Evolutionary conservation across 2,329 filamentous ascomycete genomes (phyloP), one percentile per base, ranked within the genome.

Genomic region (Aspergillus pseudoviridinutans): DNA sequence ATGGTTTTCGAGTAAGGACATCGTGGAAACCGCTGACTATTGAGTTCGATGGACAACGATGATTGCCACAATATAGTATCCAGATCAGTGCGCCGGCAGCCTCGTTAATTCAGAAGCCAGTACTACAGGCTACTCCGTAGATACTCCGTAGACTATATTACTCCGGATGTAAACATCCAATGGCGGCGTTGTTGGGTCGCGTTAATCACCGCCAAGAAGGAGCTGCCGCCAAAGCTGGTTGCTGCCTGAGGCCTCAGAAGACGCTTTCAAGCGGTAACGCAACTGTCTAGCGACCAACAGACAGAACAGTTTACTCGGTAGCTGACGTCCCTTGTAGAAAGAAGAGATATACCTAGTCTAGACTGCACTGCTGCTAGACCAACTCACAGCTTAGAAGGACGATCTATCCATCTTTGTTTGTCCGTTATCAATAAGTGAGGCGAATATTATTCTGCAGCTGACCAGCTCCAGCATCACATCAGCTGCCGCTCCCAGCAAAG

Each of bases 1-100:
- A 70, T 92, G 89, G 42, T 81, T 84, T 7, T 82, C 80, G 27
- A 92, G 80, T 25, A 90, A 80, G 27, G 88, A 84, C 88, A 91
- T 91, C 60, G 59, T 76, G 67, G 56, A 9, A 51, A 22, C n/a
- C 8, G 25, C 32, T 17, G 14, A 17, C 14, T 38, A 24, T 38
- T 41, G 27, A 47, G 27, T 44, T 49, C 25, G 32, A 14, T 27
- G 32, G 10, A 52, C 35, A 25, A 27, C 24, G 28, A 10, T 57
- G 41, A 38, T 42, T 50, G 25, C 25, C 46, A 12, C 32, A 44
- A 20, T 10, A 47, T 17, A 51, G n/a, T 35, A 38, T 38, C 1
- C 32, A 38, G 14, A 38, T 38, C 14, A 38, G 32, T 7, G 32
- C 14, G 17, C 32, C 14, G 3, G 32, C 5, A 7, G 14, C 14